These are phyloP conservation scores for Cordyceps cateniannulata DNA, from an alignment of 2,329 filamentous ascomycete species.

Conservation along the genomic window DNA sequence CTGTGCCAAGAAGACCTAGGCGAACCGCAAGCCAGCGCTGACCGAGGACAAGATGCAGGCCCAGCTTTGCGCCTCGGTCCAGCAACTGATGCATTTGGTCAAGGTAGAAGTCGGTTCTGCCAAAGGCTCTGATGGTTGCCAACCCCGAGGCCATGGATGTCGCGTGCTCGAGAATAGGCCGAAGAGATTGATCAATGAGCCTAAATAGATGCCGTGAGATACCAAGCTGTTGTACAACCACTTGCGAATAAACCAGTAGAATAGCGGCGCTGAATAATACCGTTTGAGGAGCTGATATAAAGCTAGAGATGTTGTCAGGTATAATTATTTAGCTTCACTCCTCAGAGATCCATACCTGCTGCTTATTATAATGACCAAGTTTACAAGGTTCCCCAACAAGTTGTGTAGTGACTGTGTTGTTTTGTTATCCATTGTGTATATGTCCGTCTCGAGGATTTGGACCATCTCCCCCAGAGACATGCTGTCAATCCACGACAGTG, in stretches of 20 bases:
- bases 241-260: background rate
- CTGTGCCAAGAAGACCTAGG: conserved; percentile 1
- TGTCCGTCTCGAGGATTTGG: conserved; percentile 7
- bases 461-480: conserved; percentile 8
- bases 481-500: conserved; percentile 9
- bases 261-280: background rate
- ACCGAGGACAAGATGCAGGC: conserved; percentile 7
- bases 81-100: background rate
- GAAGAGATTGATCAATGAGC: conserved; percentile 2
- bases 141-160: background rate
- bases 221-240: background rate
- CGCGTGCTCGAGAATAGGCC: background rate
- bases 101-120: background rate
- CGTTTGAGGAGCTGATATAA: background rate
- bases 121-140: conserved; percentile 14
- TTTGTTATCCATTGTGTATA: conserved; percentile 11
- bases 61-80: conserved; percentile 3
- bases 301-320: background rate
- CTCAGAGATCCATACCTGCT: background rate
- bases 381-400: background rate
- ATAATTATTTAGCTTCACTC: background rate
- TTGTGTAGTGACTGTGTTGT: background rate
- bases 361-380: background rate
- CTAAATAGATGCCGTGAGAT: background rate
- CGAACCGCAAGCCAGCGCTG: conserved; percentile 6